Percentiles rank a stretch among this genome's conserved stretches.
Conservation (phyloP, 2,329 filamentous ascomycete species). For the Plectosphaerella sp. region DNA sequence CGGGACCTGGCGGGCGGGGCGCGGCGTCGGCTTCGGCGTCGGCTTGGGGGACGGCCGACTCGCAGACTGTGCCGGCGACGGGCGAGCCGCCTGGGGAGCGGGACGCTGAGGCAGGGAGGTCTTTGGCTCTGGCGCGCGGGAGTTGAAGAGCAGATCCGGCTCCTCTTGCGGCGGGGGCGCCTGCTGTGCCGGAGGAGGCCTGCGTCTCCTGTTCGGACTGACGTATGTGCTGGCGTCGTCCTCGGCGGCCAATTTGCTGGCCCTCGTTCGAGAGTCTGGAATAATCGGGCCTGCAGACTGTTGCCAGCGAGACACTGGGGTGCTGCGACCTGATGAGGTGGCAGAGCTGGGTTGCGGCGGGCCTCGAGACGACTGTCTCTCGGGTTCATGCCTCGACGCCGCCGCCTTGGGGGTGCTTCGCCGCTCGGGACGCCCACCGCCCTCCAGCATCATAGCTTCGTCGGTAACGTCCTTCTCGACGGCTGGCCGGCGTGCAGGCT, state of each 20-base stretch:
- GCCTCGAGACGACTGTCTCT: conserved; percentile 25
- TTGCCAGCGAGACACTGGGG: conserved; percentile 56
- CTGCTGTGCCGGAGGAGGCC: conserved; percentile 46
- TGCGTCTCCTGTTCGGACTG: conserved; percentile 78
- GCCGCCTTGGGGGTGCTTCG: conserved; percentile 19
- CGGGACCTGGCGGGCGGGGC: conserved; percentile 58
- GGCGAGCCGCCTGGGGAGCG: conserved; percentile 19
- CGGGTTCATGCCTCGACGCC: conserved; percentile 24
- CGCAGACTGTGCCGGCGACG: conserved; percentile 28
- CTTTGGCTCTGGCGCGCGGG: conserved; percentile 28
- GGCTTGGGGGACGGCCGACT: conserved; percentile 26
- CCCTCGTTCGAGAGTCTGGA: conserved; percentile 51
- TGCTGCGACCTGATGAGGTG: conserved; percentile 34
- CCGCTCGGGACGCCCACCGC: conserved; percentile 51
- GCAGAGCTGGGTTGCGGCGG: conserved; percentile 45
- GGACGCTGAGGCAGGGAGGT: conserved; percentile 31
- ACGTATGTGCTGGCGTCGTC: conserved; percentile 81
- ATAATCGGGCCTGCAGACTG: conserved; percentile 25
- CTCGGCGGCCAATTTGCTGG: conserved; percentile 71
- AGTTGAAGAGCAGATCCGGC: conserved; percentile 61
- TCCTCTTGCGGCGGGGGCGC: conserved; percentile 42
- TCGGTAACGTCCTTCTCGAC: conserved; percentile 49
- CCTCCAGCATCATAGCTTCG: conserved; percentile 77
- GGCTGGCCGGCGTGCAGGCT: background rate
- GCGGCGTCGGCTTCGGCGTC: conserved; percentile 36